Percentiles rank a stretch among this genome's conserved stretches.
Conservation (phyloP, 768 basidiomycete species). For the Mycena maculata region DNA sequence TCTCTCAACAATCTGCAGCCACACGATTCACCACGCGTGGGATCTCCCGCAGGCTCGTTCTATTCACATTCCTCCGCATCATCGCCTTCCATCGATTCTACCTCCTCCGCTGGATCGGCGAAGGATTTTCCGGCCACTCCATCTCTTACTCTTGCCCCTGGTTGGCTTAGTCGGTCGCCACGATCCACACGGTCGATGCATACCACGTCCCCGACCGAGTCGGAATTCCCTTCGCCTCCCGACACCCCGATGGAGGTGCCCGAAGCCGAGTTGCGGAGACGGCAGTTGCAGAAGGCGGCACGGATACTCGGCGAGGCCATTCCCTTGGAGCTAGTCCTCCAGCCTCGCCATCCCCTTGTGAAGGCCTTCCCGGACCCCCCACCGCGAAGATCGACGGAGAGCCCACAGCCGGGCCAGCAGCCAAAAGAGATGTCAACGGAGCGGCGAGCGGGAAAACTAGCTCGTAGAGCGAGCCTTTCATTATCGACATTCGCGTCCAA, state of each 20-base stretch:
- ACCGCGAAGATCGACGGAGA: constrained; percentile 15
- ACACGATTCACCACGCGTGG: constrained; percentile 5
- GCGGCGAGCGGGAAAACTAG: constrained; percentile 6
- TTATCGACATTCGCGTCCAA: constrained; percentile 17
- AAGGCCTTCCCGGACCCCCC: constrained; percentile 20
- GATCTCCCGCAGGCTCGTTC: constrained; percentile 20
- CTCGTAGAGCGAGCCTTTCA: constrained; percentile 22
- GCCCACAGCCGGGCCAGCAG: constrained; percentile 7
- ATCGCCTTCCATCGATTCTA: constrained; percentile 12
- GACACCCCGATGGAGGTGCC: constrained; percentile 21
- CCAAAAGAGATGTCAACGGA: constrained; percentile 9
- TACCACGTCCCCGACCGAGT: not conserved
- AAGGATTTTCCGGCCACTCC: not conserved
- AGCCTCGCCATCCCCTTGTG: constrained; percentile 17
- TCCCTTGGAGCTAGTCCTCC: constrained; percentile 29
- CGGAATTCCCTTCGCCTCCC: constrained; percentile 19
- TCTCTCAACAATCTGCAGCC: constrained; percentile 11
- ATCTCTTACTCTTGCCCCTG: not conserved
- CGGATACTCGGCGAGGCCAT: constrained; percentile 28
- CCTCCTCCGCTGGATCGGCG: constrained; percentile 16
- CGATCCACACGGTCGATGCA: not conserved
- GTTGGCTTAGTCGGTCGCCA: constrained; percentile 22
- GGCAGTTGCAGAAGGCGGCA: constrained; percentile 28
- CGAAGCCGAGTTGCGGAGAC: constrained; percentile 23
- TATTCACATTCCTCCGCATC: constrained; percentile 18